Evolutionary conservation across 2,329 filamentous ascomycete genomes (phyloP), one percentile per base, ranked within the genome.

Genomic region (Penicillium fuscoglaucum): DNA sequence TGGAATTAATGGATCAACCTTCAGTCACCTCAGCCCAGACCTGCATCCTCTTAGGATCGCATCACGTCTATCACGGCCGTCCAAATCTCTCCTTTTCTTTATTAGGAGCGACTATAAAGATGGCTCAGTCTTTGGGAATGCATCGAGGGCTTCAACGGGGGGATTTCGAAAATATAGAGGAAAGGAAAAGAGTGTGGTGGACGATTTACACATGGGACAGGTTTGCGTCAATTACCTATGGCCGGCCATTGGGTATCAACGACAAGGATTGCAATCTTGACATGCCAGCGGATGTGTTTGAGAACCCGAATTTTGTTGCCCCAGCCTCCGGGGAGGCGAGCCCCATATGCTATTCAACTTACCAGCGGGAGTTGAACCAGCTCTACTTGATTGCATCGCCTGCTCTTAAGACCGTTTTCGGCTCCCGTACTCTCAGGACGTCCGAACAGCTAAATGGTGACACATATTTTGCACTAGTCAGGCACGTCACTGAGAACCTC

Each of bases 131-230:
- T 19, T 58, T 73, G 21, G 69, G 72, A 0, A 54, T 77, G 15
- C 73, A 77, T 44, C 66, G 72, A 6, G 65, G 74, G 39, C 55
- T 65, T 5, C 45, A 64, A 13, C 54, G 60, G n/a, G 67, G 66
- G 1, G 53, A 59, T 1, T 41, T 61, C 1, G 67, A 68, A 28
- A 63, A 68, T 15, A 63, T 66, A 6, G 75, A 78, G 52, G 74
- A 76, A 48, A 64, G 74, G 37, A 76, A 76, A 59, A 60, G 76
- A 17, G 69, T 76, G 0, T 78, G 75, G 75, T 78, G 76, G 76
- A 76, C 75, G 1, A 72, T 78, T 2, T 78, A 78, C 46, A 77
- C 75, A 0, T 78, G 75, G 74, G 76, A 78, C 44, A 64, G 75
- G 63, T 78, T 76, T 40, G 73, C 73, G 6, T 76, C 75, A 6